A percentile compares a stretch with the other conserved stretches of the same genome.
These are phyloP conservation scores for Tulasnella sp. DNA, from an alignment of 768 basidiomycete species.

Conservation along the genomic window DNA sequence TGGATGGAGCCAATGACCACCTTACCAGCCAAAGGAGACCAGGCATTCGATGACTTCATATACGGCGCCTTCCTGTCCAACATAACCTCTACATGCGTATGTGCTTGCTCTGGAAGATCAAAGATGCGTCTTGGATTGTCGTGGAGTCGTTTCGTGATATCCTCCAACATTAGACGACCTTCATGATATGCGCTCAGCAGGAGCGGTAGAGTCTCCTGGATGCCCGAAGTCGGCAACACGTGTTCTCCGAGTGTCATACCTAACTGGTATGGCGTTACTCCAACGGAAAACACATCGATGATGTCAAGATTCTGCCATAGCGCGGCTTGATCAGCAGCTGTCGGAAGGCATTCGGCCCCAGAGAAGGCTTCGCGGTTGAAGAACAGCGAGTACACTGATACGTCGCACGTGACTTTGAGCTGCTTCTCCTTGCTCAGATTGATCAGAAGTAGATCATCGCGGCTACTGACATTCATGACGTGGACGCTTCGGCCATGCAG, in stretches of 20 bases:
- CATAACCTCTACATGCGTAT: conserved; percentile 88
- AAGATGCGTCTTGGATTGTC: conserved; percentile 93
- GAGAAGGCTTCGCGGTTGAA: conserved; percentile 70
- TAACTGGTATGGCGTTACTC: conserved; percentile 68
- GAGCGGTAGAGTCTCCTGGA: conserved; percentile 79
- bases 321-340: conserved; percentile 60
- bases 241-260: conserved; percentile 49
- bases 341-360: conserved; percentile 50
- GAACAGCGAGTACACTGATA: conserved; percentile 85
- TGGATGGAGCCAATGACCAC: conserved; percentile 67
- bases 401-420: conserved; percentile 92
- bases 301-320: conserved; percentile 76
- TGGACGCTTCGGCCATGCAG: conserved; percentile 83
- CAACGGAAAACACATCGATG: conserved; percentile 88
- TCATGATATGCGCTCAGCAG: conserved; percentile 75
- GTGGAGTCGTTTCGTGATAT: conserved; percentile 69
- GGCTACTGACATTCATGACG: conserved; percentile 75
- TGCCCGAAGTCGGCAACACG: conserved; percentile 61
- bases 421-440: conserved; percentile 89
- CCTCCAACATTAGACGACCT: conserved; percentile 68
- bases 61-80: conserved; percentile 63
- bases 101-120: conserved; percentile 70
- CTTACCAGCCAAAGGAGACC: conserved; percentile 72
- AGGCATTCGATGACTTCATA: conserved; percentile 37
- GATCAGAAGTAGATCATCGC: conserved; percentile 82